Base-by-base conservation (phyloP, 2,329 filamentous ascomycete genomes). In the Fusarium zealandicum region DNA sequence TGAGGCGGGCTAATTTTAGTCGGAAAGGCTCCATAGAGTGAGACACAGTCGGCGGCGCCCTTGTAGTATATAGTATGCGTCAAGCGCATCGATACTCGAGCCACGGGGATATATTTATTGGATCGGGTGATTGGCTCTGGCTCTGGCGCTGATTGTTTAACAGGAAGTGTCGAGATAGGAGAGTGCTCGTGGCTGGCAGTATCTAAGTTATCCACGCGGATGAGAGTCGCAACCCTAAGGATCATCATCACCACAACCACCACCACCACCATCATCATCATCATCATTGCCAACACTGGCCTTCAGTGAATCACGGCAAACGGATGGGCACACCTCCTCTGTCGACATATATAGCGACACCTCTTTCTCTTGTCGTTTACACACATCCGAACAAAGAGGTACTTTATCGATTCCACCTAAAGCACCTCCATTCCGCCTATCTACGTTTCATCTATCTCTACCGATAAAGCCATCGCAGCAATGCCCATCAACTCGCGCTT, bases 401-500 rank as follows among this genome's bases (percentile, higher is more conserved):
- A 4, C 20, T n/a, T n/a, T 22, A 7, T 22, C 20, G 20, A 22
- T 22, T 22, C 20, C 20, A 22, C 7, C 20, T 7, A 22, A n/a
- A n/a, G n/a, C n/a, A n/a, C n/a, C n/a, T n/a, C n/a, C n/a, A n/a
- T n/a, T n/a, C n/a, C n/a, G n/a, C n/a, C n/a, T n/a, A n/a, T n/a
- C n/a, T n/a, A n/a, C n/a, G n/a, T n/a, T n/a, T n/a, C n/a, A n/a
- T n/a, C n/a, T n/a, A n/a, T n/a, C n/a, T n/a, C n/a, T n/a, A n/a
- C n/a, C 35, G 39, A 11, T n/a, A 33, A 13, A 51, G 17, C 37
- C 11, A 49, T 49, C 38, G 16, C 57, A 63, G 20, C 20, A 20
- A 83, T 83, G 80, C 72, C 76, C 4, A 75, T 83, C 63, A 58
- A 68, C 35, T 82, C 80, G 6, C 76, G 80, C 38, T 82, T 79